These are phyloP conservation scores for Claviceps humidiphila DNA, from an alignment of 2,329 filamentous ascomycete species.

Conservation along the genomic window DNA sequence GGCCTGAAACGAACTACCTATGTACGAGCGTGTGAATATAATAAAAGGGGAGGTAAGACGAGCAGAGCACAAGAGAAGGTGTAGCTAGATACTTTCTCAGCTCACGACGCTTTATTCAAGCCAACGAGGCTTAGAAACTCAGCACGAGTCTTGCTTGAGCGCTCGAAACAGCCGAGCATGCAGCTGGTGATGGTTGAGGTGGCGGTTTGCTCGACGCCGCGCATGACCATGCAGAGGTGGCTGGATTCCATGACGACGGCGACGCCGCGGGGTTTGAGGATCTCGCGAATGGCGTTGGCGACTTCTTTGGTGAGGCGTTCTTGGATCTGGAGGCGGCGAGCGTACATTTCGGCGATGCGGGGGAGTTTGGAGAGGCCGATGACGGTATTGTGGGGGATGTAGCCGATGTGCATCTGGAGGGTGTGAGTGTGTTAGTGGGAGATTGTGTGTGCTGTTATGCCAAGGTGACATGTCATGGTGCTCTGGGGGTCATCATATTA, in stretches of 20 bases:
- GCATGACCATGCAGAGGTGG: slow-evolving; percentile 98
- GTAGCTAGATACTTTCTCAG: neutral
- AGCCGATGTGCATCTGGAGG: slow-evolving; percentile 89
- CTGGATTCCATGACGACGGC: slow-evolving; percentile 95
- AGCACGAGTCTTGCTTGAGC: slow-evolving; percentile 83
- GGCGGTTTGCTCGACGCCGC: slow-evolving; percentile 86
- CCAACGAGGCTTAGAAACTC: slow-evolving; percentile 79
- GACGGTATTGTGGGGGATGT: slow-evolving; percentile 83
- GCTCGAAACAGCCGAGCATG: slow-evolving; percentile 91
- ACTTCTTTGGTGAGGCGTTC: slow-evolving; percentile 94
- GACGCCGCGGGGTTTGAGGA: slow-evolving; percentile 86
- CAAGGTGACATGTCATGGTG: neutral
- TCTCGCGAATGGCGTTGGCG: slow-evolving; percentile 82
- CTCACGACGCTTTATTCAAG: slow-evolving; percentile 31
- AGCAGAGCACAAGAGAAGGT: neutral
- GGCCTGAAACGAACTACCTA: neutral
- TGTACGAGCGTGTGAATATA: neutral
- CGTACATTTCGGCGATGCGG: slow-evolving; percentile 94
- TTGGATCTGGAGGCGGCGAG: slow-evolving; percentile 84
- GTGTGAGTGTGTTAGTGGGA: neutral
- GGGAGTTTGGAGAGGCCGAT: slow-evolving; percentile 93
- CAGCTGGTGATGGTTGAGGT: slow-evolving; percentile 89
- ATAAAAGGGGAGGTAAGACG: neutral
- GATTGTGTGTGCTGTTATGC: neutral
- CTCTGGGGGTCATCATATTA: too few species aligned